phyloP scores from a whole-genome alignment of 371 early-diverging fungal genomes.

The Rhizopus stolonifer region DNA sequence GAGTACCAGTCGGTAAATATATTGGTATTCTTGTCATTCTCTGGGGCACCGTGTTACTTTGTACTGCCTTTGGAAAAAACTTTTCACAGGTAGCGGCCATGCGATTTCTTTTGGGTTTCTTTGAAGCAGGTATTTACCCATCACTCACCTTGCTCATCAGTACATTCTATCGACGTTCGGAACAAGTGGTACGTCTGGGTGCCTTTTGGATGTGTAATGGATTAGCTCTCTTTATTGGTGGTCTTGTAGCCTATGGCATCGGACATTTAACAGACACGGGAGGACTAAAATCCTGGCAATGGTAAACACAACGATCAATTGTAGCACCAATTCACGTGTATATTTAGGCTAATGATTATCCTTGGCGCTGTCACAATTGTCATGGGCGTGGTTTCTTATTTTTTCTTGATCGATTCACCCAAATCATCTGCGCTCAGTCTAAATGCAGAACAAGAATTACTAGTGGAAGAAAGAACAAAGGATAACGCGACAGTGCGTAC shows the following conservation, averaged over 20 bases:
- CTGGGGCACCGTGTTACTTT: slow-evolving; percentile 29
- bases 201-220: slow-evolving; percentile 35
- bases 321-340: background rate
- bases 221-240: slow-evolving; percentile 21
- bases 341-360: slow-evolving; percentile 32
- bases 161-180: slow-evolving; percentile 35
- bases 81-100: slow-evolving; percentile 32
- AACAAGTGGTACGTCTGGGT: slow-evolving; percentile 30
- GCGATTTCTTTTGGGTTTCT: slow-evolving; percentile 31
- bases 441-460: slow-evolving; percentile 34
- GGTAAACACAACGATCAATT: slow-evolving; percentile 14
- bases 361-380: slow-evolving; percentile 26
- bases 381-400: slow-evolving; percentile 28
- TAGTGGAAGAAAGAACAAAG: slow-evolving; percentile 31
- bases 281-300: slow-evolving; percentile 37
- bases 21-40: slow-evolving; percentile 30
- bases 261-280: slow-evolving; percentile 24
- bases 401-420: slow-evolving; percentile 40
- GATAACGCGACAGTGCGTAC: slow-evolving; percentile 37
- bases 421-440: slow-evolving; percentile 26
- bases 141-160: slow-evolving; percentile 31
- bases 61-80: slow-evolving; percentile 26
- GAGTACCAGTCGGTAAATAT: slow-evolving; percentile 29
- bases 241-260: slow-evolving; percentile 31
- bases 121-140: slow-evolving; percentile 32